Evolutionary conservation across 2,329 filamentous ascomycete species (phyloP).

Genomic region (Pseudogymnoascus sp.): DNA sequence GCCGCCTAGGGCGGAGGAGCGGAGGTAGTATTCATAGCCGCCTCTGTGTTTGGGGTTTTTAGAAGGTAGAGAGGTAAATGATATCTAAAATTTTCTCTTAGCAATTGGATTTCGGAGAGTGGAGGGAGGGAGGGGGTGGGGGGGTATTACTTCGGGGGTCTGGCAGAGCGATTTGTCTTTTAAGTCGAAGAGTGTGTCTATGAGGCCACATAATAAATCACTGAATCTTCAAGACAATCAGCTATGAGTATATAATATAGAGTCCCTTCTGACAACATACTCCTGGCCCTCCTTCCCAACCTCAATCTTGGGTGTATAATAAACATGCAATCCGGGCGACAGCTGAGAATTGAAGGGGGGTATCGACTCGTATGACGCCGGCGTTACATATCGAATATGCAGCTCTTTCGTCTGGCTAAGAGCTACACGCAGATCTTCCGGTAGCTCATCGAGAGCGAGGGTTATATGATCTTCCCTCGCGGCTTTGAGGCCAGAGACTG

Average conservation of each 20-base stretch:
- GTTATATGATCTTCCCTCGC: slow-evolving; percentile 75
- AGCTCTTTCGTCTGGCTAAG: slow-evolving; percentile 61
- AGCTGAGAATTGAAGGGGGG: slow-evolving; percentile 67
- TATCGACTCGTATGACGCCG: slow-evolving; percentile 45
- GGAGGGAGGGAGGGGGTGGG: neutral
- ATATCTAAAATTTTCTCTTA: slow-evolving; percentile 33
- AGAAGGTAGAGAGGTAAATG: slow-evolving; percentile 53
- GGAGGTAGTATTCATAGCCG: neutral
- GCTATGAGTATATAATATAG: neutral
- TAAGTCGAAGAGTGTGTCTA: slow-evolving; percentile 48
- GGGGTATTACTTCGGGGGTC: slow-evolving; percentile 34
- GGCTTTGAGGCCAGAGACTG: slow-evolving; percentile 53
- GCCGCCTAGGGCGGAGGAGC: neutral
- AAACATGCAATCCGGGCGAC: slow-evolving; percentile 73
- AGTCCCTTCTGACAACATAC: neutral
- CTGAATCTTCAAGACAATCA: slow-evolving; percentile 23
- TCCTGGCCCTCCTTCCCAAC: neutral
- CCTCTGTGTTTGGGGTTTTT: slow-evolving; percentile 28
- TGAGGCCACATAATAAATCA: slow-evolving; percentile 45
- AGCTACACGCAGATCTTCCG: slow-evolving; percentile 52
- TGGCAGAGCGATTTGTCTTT: slow-evolving; percentile 44
- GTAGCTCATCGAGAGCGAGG: slow-evolving; percentile 63
- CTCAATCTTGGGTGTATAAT: slow-evolving; percentile 50
- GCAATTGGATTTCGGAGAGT: neutral
- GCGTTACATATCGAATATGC: slow-evolving; percentile 70